Evolutionary conservation across 176 grass and related monocot species (phyloP), one percentile per base, ranked within the genome.

Genomic region (Zoysia pacifica): DNA sequence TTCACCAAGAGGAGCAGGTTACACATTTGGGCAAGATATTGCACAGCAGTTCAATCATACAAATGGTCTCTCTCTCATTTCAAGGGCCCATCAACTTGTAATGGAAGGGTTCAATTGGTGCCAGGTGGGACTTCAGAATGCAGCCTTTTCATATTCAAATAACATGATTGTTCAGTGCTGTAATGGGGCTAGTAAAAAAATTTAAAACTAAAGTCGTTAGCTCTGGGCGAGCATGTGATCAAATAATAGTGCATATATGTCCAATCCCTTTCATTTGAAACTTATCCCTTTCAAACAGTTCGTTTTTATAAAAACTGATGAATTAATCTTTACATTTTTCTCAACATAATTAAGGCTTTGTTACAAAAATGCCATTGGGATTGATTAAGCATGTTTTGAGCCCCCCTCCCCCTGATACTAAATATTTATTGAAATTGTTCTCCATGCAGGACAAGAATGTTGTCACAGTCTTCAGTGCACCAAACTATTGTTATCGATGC

Each of bases 61-160:
- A 11, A 98, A 98, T 64, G 95, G 95, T 13, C 86, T 98, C 41
- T 93, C 76, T 82, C 89, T 98, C 48, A 89, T 98, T 72, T 90
- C 95, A 70, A 89, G 95, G 62, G 95, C 95, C 20, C 95, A 98
- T 78, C 95, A 98, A 80, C 91, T 98, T 88, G 95, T 98, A 65
- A 98, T 98, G 95, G 95, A 98, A 90, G 95, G 95, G 39, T 98
- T 78, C 76, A 98, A 98, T 82, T 94, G 91, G 95, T 94, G 91
- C 37, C 95, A 98, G 92, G 95, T 98, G 63, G 50, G 87, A 75
- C 20, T 77, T 81, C 50, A 53, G 50, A 72, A 52, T 58, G 20
- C 19, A 60, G 11, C 0, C 50, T 28, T 60, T 76, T 13, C n/a
- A 54, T 74, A 74, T 28, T 28, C 28, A 28, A 28, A 28, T 65